These are phyloP conservation scores for Cutaneotrichosporon sp. DNA, from an alignment of 1,284 basidiomycete genomes.

Conservation along the genomic window DNA sequence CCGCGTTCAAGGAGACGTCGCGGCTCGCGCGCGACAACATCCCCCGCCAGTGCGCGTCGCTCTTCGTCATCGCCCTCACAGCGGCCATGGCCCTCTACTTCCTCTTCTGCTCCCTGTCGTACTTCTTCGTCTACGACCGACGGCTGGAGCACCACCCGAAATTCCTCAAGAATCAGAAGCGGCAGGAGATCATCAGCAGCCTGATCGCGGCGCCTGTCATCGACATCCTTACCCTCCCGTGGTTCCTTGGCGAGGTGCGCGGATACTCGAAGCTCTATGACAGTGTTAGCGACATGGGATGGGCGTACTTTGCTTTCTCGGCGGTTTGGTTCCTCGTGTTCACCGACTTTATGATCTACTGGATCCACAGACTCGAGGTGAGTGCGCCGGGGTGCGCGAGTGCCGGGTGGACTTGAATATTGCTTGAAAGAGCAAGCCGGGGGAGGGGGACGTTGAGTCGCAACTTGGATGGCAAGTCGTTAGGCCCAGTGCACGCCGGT, in stretches of 20 bases:
- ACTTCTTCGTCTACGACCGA: constrained; percentile 86
- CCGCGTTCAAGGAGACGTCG: constrained; percentile 1
- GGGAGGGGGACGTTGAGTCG: no score
- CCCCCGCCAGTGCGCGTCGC: constrained; percentile 70
- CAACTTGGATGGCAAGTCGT: no score
- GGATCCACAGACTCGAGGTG: constrained; percentile 78
- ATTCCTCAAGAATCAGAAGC: constrained; percentile 79
- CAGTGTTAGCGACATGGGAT: constrained; percentile 59
- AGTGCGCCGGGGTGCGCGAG: neutral
- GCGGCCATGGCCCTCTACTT: constrained; percentile 84
- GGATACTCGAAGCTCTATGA: constrained; percentile 80
- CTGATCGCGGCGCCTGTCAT: constrained; percentile 75
- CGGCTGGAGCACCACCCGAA: constrained; percentile 93
- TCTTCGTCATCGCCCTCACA: constrained; percentile 67
- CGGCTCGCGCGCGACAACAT: constrained; percentile 63
- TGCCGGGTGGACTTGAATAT: no score
- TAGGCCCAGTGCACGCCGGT: no score
- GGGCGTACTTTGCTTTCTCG: constrained; percentile 44
- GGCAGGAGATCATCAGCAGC: constrained; percentile 73
- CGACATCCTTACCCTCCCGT: constrained; percentile 78
- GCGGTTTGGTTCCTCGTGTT: constrained; percentile 71
- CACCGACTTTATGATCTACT: constrained; percentile 89
- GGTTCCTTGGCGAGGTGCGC: constrained; percentile 88
- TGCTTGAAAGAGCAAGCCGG: no score
- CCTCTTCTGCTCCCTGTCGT: constrained; percentile 75